Base-by-base conservation (phyloP, 345 rosid species). In the Eucalyptus tenuipes region DNA sequence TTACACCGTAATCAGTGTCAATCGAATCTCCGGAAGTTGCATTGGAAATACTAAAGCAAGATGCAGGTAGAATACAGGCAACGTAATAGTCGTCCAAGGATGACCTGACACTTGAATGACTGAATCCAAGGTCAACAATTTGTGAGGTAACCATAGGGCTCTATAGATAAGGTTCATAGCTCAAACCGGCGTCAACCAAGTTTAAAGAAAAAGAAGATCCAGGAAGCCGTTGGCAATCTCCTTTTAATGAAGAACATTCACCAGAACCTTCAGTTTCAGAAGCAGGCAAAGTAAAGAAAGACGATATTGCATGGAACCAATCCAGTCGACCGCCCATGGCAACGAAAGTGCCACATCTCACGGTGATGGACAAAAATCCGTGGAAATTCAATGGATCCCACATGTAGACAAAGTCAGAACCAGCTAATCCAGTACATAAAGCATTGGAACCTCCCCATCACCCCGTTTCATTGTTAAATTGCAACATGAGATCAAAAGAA, bases 261-360 rank as follows among this genome's bases (percentile, higher is more conserved):
- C 79, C 93, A 75, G 79, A 87, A 86, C 90, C 90, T 47, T 89
- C 92, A 57, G 90, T 84, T 89, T 93, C 92, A 59, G 90, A 66
- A 81, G 94, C 90, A 13, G 96, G 92, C 92, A 89, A 87, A 61
- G 89, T 90, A 90, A 98, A 96, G 90, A 97, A 97, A 61, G 99
- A 98, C 84, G 90, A 88, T 91, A 93, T 92, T 80, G 93, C 93
- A 89, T 93, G 95, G 87, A 97, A 89, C 99, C 99, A 97, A 92
- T 98, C 99, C 91, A 97, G 90, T 86, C 99, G 99, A 59, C 99
- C 99, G 88, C 99, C 97, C 82, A 92, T 91, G 10, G 99, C 98
- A 79, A 96, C 94, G 91, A 98, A 87, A 22, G 99, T 98, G 91
- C 95, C 91, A 90, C 99, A 94, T 90, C 97, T 93, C 89, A 93